Conservation (phyloP, 225 moss, liverwort and hornwort species). For the Pseudisothecium myosuroides region DNA sequence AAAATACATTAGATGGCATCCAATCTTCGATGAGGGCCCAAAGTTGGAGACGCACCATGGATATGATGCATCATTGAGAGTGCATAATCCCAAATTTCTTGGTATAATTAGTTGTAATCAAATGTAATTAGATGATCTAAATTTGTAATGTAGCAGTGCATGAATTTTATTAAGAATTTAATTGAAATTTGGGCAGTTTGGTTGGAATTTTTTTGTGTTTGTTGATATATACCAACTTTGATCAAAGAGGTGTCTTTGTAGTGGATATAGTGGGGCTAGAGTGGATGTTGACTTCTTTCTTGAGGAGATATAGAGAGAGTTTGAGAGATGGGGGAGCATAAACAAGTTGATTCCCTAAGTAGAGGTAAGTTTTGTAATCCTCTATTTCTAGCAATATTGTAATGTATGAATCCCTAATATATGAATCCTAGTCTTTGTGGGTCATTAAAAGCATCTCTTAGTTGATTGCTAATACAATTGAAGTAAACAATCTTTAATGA, state of each 20-base stretch:
- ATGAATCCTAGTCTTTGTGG: not conserved
- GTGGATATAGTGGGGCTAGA: no score
- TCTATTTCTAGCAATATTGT: not conserved
- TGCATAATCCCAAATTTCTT: no score
- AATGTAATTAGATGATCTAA: not conserved
- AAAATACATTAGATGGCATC: no score
- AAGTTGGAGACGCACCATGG: no score
- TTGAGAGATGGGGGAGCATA: not conserved
- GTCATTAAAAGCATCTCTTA: not conserved
- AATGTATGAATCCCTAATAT: no score
- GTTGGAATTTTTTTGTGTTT: rapidly evolving
- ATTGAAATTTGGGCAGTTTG: not conserved
- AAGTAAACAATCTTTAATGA: not conserved
- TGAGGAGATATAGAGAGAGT: not conserved
- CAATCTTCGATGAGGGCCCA: no score
- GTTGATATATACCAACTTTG: not conserved
- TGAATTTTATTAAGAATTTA: not conserved
- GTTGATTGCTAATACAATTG: not conserved
- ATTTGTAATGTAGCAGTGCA: not conserved
- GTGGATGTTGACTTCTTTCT: no score
- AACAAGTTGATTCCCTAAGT: not conserved
- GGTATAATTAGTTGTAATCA: not conserved
- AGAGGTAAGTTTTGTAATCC: not conserved
- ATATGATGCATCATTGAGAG: no score
- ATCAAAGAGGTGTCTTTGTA: no score